These are phyloP conservation scores for Penicillium soppii DNA, from an alignment of 495 filamentous ascomycete species.

Conservation along the genomic window DNA sequence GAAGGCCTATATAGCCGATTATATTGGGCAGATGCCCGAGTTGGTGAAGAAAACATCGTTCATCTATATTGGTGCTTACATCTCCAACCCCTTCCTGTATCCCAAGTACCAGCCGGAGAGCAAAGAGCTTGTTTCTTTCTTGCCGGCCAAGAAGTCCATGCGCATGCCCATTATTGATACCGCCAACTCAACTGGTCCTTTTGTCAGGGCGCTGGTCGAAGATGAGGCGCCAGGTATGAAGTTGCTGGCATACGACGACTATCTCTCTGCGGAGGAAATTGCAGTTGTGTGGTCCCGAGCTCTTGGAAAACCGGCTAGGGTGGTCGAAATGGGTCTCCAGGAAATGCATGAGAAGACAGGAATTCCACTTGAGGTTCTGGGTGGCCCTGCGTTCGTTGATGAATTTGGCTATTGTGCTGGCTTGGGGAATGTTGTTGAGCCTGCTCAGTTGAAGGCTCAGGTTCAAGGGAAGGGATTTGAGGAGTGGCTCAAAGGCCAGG, in stretches of 20 bases:
- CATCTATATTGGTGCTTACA: constrained; percentile 34
- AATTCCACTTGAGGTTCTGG: constrained; percentile 36
- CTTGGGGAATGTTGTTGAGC: constrained; percentile 30
- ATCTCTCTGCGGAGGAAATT: constrained; percentile 27
- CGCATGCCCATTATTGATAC: constrained; percentile 40
- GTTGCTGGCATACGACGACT: constrained; percentile 44
- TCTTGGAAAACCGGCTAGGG: constrained; percentile 28
- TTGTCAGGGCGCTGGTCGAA: constrained; percentile 43
- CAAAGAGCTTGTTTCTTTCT: constrained; percentile 24
- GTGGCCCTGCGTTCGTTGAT: constrained; percentile 29
- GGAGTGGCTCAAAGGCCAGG: constrained; percentile 27
- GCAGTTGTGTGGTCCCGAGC: constrained; percentile 31
- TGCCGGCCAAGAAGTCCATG: constrained; percentile 22
- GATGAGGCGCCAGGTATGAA: constrained; percentile 35
- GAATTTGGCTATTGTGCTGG: constrained; percentile 45
- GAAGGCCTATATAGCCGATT: constrained; percentile 36
- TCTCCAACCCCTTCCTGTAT: constrained; percentile 30
- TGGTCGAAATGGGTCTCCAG: constrained; percentile 27
- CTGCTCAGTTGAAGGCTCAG: constrained; percentile 29
- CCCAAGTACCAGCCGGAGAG: constrained; percentile 25
- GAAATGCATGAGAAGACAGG: constrained; percentile 34
- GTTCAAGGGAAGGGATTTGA: constrained; percentile 28
- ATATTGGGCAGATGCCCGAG: constrained; percentile 31
- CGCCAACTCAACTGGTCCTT: constrained; percentile 35
- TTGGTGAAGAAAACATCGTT: constrained; percentile 29